Evolutionary conservation across 225 moss, liverwort and hornwort species (phyloP), one percentile per base, ranked within the genome.

Genomic region (Pleurozium schreberi): DNA sequence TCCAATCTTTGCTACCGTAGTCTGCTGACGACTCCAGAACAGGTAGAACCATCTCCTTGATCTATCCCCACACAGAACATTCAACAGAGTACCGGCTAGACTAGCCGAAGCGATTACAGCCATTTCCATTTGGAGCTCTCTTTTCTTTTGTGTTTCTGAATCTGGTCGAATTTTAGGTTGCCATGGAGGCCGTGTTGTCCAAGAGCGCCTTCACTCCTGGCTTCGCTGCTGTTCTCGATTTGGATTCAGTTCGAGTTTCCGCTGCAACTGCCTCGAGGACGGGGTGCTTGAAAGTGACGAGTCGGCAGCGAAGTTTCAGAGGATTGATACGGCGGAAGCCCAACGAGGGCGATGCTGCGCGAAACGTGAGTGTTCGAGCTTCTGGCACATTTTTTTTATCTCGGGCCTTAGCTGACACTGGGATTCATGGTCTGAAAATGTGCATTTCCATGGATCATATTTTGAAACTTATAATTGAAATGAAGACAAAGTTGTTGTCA

Each of bases 101-200:
- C 27, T 27, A 36, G 9, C 58, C 58, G 7, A 45, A 27, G 63
- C 18, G 28, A 12, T 45, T 36, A 7, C 45, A 40, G 28, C 50
- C 45, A 15, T 62, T 60, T 63, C 23, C 65, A 30, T 34, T 78
- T n/a, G 22, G 53, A 31, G 18, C 27, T 52, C 14, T 26, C 63
- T 15, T 31, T 11, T 4, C 9, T 49, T 28, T 23, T 22, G 16
- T 50, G 30, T 27, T 9, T 28, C 45, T 43, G 83, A 27, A 36
- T 52, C 38, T 9, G 38, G 66, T 80, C n/a, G 14, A 38, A 57
- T 23, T 67, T 27, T 14, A 40, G 87, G 81, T 45, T 34, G 85
- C 55, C 63, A 91, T 91, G 91, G 91, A 91, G 89, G 52, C 78
- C 17, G n/a, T 88, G 55, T 50, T 88, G 68, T 53, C 77, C 17